These are phyloP conservation scores for Russula virescens DNA, from an alignment of 768 basidiomycete species.

Conservation along the genomic window DNA sequence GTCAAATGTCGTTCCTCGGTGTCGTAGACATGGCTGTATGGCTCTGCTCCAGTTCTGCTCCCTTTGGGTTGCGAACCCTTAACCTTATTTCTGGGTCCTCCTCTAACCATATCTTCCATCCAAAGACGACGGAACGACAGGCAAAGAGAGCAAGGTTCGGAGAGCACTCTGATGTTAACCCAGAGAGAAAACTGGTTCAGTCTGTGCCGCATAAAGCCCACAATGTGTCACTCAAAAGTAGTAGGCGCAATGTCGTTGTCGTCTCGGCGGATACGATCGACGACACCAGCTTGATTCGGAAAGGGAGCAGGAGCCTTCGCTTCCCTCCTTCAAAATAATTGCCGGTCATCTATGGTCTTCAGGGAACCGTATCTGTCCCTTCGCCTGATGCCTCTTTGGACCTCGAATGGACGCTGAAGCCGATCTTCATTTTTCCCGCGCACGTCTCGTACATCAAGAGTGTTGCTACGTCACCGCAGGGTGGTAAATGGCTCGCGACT, in stretches of 20 bases:
- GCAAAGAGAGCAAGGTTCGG: too few species aligned
- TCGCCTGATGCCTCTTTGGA: conserved; percentile 23
- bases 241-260: conserved; percentile 25
- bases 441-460: conserved; percentile 92
- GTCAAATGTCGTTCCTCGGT: not conserved
- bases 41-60: too few species aligned
- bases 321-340: conserved; percentile 72
- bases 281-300: conserved; percentile 27
- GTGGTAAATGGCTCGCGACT: conserved; percentile 94
- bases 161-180: too few species aligned
- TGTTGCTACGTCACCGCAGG: conserved; percentile 78
- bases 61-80: too few species aligned
- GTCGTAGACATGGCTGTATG: conserved; percentile 18
- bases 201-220: too few species aligned
- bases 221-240: too few species aligned
- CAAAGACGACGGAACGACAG: too few species aligned
- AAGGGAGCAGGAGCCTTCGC: not conserved
- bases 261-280: not conserved
- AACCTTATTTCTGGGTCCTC: too few species aligned
- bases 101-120: too few species aligned
- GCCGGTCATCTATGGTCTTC: conserved; percentile 86
- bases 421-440: conserved; percentile 94
- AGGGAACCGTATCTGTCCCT: conserved; percentile 49
- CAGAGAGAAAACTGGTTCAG: too few species aligned
- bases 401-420: conserved; percentile 47